Evolutionary conservation across 2,329 filamentous ascomycete species (phyloP), one percentile per base, ranked within the genome.

Genomic region (Fusarium heterosporum): DNA sequence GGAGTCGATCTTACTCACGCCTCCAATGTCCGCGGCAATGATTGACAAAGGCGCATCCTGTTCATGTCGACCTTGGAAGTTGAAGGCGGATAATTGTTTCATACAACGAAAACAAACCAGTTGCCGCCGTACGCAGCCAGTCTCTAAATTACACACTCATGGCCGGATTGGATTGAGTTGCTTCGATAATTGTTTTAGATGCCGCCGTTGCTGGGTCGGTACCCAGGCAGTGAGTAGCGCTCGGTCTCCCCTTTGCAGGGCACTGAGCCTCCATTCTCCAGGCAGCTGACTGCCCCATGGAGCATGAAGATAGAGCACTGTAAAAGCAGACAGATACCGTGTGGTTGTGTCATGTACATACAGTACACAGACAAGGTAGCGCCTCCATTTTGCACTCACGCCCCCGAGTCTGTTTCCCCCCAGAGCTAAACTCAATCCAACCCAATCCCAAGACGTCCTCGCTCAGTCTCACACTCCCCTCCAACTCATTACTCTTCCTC

Each of bases 391-490:
- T 69, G 47, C 52, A 42, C 49, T 45, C 55, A 64, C 70, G 67
- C 68, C 64, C 65, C 64, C 59, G 38, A 52, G 17, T 55, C 55
- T 49, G 50, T 65, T 40, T 41, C 57, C 67, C 67, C 69, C 69
- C 71, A 70, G 69, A 73, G 60, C 69, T 61, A 73, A 72, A 71
- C 58, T 65, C 63, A 69, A 69, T 69, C 68, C 68, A 70, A 67
- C 64, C 69, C 66, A 72, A 73, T 73, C 70, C 68, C 51, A 63
- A 69, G 68, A 49, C 70, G 60, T 64, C 64, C 64, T 69, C 42
- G 40, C 49, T 65, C 61, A 41, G 55, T 64, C 53, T 63, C 57
- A 66, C 57, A 64, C 56, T 67, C 60, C 55, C 55, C 64, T 69
- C 55, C 62, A 61, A 61, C 60, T 53, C 63, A 55, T 54, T 55